phyloP scores from a whole-genome alignment of 345 rosid genomes.

The Aquilaria malaccensis region DNA sequence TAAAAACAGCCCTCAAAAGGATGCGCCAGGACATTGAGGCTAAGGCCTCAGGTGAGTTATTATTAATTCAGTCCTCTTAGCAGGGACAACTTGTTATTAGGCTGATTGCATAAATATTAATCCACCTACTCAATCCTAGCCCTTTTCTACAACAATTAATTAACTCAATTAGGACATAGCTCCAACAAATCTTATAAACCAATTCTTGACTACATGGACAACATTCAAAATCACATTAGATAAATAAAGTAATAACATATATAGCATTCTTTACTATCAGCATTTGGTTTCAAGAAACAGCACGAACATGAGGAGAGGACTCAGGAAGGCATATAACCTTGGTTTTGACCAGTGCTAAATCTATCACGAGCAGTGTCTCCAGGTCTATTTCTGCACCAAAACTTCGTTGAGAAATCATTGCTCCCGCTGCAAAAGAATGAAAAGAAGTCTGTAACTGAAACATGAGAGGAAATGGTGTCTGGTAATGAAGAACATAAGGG shows the following conservation, averaged over 20 bases:
- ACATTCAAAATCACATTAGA: neutral
- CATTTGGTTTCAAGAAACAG: neutral
- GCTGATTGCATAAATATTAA: no score
- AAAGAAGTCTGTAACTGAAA: constrained; percentile 14
- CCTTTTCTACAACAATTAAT: no score
- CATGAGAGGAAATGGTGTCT: no score
- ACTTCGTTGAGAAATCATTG: constrained; percentile 90
- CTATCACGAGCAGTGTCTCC: constrained; percentile 89
- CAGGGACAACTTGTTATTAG: no score
- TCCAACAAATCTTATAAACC: neutral
- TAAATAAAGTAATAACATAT: neutral
- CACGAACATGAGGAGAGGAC: neutral
- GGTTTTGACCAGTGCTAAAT: constrained; percentile 61
- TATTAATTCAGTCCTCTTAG: no score
- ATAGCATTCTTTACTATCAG: neutral
- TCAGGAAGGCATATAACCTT: constrained; percentile 33
- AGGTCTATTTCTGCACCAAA: constrained; percentile 98
- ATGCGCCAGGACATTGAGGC: no score
- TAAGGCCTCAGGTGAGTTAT: no score
- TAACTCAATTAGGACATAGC: no score
- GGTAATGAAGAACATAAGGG: no score
- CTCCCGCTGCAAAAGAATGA: constrained; percentile 74
- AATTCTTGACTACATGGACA: neutral
- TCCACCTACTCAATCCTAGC: no score
- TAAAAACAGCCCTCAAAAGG: no score